Evolutionary conservation across 2,329 filamentous ascomycete species (phyloP), one percentile per base, ranked within the genome.

Genomic region (Ustulina deusta): DNA sequence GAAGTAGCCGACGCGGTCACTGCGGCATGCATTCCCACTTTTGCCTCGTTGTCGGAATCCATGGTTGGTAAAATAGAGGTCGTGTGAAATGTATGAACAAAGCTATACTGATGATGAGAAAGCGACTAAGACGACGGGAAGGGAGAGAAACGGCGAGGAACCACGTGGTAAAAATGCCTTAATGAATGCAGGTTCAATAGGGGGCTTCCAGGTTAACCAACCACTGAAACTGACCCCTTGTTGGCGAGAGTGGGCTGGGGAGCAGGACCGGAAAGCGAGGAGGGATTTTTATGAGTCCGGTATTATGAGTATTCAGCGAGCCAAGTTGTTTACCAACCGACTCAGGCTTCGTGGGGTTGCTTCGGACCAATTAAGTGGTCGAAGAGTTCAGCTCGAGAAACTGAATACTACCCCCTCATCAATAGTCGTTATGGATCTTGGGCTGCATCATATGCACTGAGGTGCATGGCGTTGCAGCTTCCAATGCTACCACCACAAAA

Each of bases 121-220:
- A 22, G 11, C 40, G 38, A 46, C 46, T 44, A 20, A 40, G 27
- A n/a, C 17, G 40, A 32, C 13, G 7, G 54, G 15, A 46, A 27
- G 38, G 13, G 10, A 15, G 25, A 29, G 6, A 15, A 46, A 34
- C n/a, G 10, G 17, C 11, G 40, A 58, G 38, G 20, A 58, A 34
- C 29, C 55, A 58, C 55, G 40, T 58, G 55, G 40, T 56, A 56
- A 56, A 56, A 56, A 42, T 42, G 36, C 54, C 44, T 56, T n/a
- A 36, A 34, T 32, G 22, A 42, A 56, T 15, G 22, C n/a, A 11
- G 36, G 25, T 55, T 40, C 32, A 42, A 42, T 42, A 56, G 54
- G 54, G 54, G 36, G 9, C 7, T 42, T 32, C 36, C 36, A 29
- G 22, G 9, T 29, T 11, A 29, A 42, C 34, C 54, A 27, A 42